These are phyloP conservation scores for Aspergillus proliferans DNA, from an alignment of 2,329 filamentous ascomycete species.

Conservation along the genomic window DNA sequence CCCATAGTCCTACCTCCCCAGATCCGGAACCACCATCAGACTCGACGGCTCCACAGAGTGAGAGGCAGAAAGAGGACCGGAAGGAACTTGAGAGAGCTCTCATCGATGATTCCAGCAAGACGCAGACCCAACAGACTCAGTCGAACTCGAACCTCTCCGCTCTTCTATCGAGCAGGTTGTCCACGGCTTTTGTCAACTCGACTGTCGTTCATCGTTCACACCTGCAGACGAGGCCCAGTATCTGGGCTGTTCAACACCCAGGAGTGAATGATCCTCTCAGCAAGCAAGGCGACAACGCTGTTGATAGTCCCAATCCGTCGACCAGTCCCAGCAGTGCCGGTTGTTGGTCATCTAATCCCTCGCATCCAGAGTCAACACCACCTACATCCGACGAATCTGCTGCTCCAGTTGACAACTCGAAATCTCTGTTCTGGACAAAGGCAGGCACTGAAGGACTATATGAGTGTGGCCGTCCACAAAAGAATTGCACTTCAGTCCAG, in stretches of 20 bases:
- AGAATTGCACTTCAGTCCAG: conserved; percentile 4
- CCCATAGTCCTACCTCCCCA: neutral
- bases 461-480: conserved; percentile 1
- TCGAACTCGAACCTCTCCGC: conserved; percentile 26
- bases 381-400: conserved; percentile 29
- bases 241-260: conserved; percentile 18
- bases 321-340: conserved; percentile 21
- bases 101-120: neutral
- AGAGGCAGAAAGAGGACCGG: neutral
- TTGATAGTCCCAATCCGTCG: conserved; percentile 30
- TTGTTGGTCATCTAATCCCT: conserved; percentile 14
- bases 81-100: neutral
- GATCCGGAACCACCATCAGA: neutral
- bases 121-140: conserved; percentile 9
- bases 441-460: conserved; percentile 1
- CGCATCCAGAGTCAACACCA: conserved; percentile 27
- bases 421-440: conserved; percentile 2
- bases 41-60: neutral
- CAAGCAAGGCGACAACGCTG: conserved; percentile 22
- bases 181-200: conserved; percentile 32
- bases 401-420: conserved; percentile 12
- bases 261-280: conserved; percentile 5
- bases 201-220: conserved; percentile 37
- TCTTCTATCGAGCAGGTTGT: conserved; percentile 32
- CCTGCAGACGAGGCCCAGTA: conserved; percentile 27